These are phyloP conservation scores for Sphagnum tenellum DNA, from an alignment of 225 moss, liverwort and hornwort species.

Conservation along the genomic window DNA sequence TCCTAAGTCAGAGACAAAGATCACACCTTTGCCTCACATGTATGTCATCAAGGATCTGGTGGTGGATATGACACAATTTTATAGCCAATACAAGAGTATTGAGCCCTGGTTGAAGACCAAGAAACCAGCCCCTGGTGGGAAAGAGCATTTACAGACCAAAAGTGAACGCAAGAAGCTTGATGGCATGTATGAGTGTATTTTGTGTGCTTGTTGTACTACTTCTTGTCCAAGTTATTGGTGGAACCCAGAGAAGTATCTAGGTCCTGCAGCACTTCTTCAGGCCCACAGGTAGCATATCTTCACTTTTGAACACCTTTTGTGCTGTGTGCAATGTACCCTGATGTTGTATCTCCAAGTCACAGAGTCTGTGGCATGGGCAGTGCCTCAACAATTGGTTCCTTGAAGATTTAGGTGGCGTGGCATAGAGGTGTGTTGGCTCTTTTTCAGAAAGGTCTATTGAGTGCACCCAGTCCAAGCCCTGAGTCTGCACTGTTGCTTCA, in stretches of 20 bases:
- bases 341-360: background rate
- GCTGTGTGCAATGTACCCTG: background rate
- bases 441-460: too few relatives aligned
- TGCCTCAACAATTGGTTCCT: background rate
- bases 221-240: conserved; percentile 99
- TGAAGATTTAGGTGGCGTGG: too few relatives aligned
- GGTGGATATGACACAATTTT: conserved; percentile 96
- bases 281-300: conserved; percentile 61
- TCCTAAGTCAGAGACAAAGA: conserved; percentile 41
- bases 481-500: too few relatives aligned
- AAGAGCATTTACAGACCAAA: conserved; percentile 68
- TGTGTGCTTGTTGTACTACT: conserved; percentile 90
- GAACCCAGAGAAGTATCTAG: conserved; percentile 93
- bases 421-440: too few relatives aligned
- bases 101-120: conserved; percentile 97
- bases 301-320: background rate
- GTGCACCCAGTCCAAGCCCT: too few relatives aligned
- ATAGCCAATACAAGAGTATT: conserved; percentile 92
- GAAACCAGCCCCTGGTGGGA: conserved; percentile 35
- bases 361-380: background rate
- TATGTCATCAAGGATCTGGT: conserved; percentile 91
- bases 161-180: conserved; percentile 82
- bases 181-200: conserved; percentile 98
- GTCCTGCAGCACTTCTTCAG: conserved; percentile 84
- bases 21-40: conserved; percentile 94